Conservation (phyloP, 2,329 filamentous ascomycete genomes). For the Pestalotiopsis sp. region DNA sequence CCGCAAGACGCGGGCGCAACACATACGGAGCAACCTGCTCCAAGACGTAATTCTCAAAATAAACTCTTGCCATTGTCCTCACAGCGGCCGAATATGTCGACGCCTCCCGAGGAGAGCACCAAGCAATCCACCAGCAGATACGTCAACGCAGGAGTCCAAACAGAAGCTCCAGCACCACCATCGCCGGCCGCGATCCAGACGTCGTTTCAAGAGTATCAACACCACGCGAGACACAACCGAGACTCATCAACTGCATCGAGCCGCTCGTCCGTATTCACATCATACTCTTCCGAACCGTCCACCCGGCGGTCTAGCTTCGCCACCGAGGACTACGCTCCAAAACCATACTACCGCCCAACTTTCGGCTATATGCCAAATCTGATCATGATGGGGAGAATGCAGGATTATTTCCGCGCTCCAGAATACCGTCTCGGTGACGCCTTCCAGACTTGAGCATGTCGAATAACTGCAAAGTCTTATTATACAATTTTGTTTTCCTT, state of each 20-base stretch:
- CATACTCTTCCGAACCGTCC: slow-evolving; percentile 8
- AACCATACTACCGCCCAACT: neutral
- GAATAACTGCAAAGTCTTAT: neutral
- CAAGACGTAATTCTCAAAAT: neutral
- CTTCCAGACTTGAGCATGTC: slow-evolving; percentile 7
- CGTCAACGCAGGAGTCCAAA: slow-evolving; percentile 28
- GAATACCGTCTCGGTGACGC: slow-evolving; percentile 27
- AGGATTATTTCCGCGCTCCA: slow-evolving; percentile 30
- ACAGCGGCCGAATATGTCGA: neutral
- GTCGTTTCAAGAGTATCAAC: slow-evolving; percentile 3
- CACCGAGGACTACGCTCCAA: neutral
- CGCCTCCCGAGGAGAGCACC: neutral
- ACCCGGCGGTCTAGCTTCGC: slow-evolving; percentile 27
- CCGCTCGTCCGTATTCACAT: slow-evolving; percentile 17
- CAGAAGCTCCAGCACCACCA: slow-evolving; percentile 16
- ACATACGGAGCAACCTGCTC: neutral
- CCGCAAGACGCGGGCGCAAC: neutral
- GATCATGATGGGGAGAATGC: slow-evolving; percentile 31
- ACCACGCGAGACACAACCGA: slow-evolving; percentile 10
- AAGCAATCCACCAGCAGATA: slow-evolving; percentile 18
- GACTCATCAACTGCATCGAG: slow-evolving; percentile 18
- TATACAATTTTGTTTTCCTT: neutral
- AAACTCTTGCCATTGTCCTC: neutral
- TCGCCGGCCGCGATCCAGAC: neutral
- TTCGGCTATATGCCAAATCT: slow-evolving; percentile 19